A percentile compares a stretch with the other conserved stretches of the same genome.
Evolutionary conservation across 2,329 filamentous ascomycete genomes (phyloP).

Genomic region (Tolypocladium tropicale): DNA sequence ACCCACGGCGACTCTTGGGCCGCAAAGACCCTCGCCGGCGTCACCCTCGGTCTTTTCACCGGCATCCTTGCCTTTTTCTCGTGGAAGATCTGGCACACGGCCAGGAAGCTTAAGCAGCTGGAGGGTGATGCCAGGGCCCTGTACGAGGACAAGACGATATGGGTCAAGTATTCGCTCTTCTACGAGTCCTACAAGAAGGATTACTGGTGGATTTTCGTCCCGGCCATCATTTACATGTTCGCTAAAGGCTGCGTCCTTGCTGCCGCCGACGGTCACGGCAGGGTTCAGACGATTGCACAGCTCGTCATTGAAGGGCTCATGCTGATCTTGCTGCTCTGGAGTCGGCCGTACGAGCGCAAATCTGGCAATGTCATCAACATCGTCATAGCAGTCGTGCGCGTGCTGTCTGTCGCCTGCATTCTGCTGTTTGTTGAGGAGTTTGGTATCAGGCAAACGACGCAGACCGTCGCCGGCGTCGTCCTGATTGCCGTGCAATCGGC

Average conservation of each 20-base stretch:
- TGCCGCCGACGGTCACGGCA: conserved; percentile 73
- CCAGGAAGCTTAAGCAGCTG: conserved; percentile 59
- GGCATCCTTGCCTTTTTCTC: conserved; percentile 72
- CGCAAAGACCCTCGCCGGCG: conserved; percentile 70
- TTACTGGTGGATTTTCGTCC: conserved; percentile 97
- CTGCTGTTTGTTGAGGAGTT: conserved; percentile 91
- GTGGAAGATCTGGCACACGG: conserved; percentile 71
- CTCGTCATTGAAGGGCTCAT: conserved; percentile 73
- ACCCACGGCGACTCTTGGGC: conserved; percentile 90
- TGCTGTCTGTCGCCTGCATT: conserved; percentile 81
- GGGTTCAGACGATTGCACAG: conserved; percentile 70
- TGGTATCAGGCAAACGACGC: conserved; percentile 79
- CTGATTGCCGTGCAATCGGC: conserved; percentile 85
- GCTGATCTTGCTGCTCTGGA: conserved; percentile 71
- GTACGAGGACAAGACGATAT: conserved; percentile 81
- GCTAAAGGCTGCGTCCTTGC: conserved; percentile 81
- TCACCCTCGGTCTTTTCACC: conserved; percentile 76
- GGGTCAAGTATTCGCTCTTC: conserved; percentile 94
- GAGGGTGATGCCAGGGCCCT: conserved; percentile 66
- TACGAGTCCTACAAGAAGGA: conserved; percentile 92
- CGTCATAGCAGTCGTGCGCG: conserved; percentile 77
- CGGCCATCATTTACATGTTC: conserved; percentile 81
- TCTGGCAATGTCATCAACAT: conserved; percentile 92
- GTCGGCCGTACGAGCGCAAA: conserved; percentile 74
- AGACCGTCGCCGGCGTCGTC: conserved; percentile 88